Evolutionary conservation across 495 filamentous ascomycete genomes (phyloP).

Genomic region (Thermochaetoides thermophila): DNA sequence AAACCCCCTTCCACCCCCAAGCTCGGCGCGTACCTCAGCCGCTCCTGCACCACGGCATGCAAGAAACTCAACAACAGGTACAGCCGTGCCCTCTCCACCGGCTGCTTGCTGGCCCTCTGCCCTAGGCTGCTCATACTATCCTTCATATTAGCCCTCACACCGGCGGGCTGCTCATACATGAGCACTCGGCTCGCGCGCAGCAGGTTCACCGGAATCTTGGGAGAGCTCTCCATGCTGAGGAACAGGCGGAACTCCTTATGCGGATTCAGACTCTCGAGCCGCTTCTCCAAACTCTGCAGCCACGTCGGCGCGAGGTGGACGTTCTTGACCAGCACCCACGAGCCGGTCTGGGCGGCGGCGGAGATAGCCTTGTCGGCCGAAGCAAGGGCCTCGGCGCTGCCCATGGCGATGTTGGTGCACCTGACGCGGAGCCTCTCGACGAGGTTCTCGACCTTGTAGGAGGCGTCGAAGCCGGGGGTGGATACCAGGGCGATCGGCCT

Average conservation of each 20-base stretch:
- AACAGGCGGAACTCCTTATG: slow-evolving; percentile 90
- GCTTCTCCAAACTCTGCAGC: slow-evolving; percentile 94
- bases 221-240: slow-evolving; percentile 93
- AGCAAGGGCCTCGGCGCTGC: slow-evolving; percentile 82
- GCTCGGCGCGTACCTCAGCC: slow-evolving; percentile 85
- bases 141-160: slow-evolving; percentile 96
- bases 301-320: slow-evolving; percentile 91
- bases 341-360: slow-evolving; percentile 82
- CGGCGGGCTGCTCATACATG: slow-evolving; percentile 96
- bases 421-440: slow-evolving; percentile 67
- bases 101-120: slow-evolving; percentile 60
- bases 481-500: slow-evolving; percentile 85
- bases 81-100: slow-evolving; percentile 79
- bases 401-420: slow-evolving; percentile 98
- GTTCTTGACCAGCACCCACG: slow-evolving; percentile 98
- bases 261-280: slow-evolving; percentile 86
- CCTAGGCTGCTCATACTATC: slow-evolving; percentile 80
- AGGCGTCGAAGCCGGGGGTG: slow-evolving; percentile 92
- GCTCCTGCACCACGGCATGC: slow-evolving; percentile 91
- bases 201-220: slow-evolving; percentile 93
- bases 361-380: slow-evolving; percentile 90
- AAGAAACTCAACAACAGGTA: slow-evolving; percentile 89
- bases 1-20: slow-evolving; percentile 97
- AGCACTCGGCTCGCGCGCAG: slow-evolving; percentile 84
- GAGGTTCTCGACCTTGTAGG: slow-evolving; percentile 93